Evolutionary conservation across 352 stramenopile species (phyloP).

Genomic region (Pythium aphanidermatum): DNA sequence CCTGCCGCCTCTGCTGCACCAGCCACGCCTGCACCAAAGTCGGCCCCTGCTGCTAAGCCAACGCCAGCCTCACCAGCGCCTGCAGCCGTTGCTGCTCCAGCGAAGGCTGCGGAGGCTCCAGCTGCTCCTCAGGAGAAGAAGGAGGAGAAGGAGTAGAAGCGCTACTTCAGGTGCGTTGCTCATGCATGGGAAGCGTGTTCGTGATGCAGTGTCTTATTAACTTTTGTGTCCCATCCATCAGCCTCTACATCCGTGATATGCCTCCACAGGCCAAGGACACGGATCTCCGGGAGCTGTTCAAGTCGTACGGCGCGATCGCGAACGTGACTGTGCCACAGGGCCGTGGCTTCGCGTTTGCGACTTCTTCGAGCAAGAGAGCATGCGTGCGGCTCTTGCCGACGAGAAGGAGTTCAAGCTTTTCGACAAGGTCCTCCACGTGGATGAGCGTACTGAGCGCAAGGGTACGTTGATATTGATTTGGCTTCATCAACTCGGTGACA

Average conservation of each 20-base stretch:
- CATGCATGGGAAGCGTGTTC: neutral
- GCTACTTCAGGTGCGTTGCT: conserved; percentile 31
- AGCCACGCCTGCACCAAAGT: conserved; percentile 13
- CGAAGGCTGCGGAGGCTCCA: conserved; percentile 10
- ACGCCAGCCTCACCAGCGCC: conserved; percentile 11
- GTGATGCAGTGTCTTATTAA: neutral
- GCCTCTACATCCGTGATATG: conserved; percentile 77
- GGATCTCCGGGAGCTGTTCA: conserved; percentile 78
- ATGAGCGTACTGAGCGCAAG: conserved; percentile 73
- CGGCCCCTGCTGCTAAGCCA: conserved; percentile 10
- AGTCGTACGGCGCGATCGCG: conserved; percentile 66
- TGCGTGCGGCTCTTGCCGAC: conserved; percentile 65
- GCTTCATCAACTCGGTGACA: neutral
- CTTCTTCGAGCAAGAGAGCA: conserved; percentile 70
- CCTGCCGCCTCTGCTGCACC: conserved; percentile 12
- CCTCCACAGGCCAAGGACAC: conserved; percentile 62
- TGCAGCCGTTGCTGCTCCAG: conserved; percentile 19
- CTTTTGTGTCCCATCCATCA: conserved; percentile 17
- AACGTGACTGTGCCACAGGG: conserved; percentile 49
- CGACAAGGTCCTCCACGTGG: conserved; percentile 72
- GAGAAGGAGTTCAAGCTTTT: conserved; percentile 60
- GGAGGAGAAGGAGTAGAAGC: conserved; percentile 50
- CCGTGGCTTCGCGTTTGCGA: conserved; percentile 79
- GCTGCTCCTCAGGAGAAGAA: conserved; percentile 33
- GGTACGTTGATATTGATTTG: conserved; percentile 17